Conservation (phyloP, 371 early-diverging fungal species). For the Parasitella parasitica region DNA sequence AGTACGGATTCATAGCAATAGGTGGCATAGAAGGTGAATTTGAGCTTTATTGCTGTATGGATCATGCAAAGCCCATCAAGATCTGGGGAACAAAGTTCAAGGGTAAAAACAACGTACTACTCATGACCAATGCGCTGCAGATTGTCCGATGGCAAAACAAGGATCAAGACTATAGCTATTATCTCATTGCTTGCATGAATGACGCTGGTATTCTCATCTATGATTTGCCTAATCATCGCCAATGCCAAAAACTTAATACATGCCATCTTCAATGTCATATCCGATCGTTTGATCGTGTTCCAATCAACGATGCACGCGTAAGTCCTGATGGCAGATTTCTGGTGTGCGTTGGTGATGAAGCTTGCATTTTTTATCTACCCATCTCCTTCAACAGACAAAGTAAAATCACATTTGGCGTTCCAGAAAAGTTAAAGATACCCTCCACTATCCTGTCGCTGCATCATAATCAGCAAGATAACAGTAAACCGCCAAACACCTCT, state of each 20-base stretch:
- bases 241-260: constrained; percentile 16
- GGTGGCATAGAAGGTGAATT: constrained; percentile 52
- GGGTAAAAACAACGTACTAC: constrained; percentile 36
- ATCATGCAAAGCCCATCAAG: constrained; percentile 29
- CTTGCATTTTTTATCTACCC: constrained; percentile 18
- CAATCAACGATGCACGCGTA: constrained; percentile 58
- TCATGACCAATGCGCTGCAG: constrained; percentile 57
- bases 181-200: constrained; percentile 46
- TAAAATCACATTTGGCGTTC: constrained; percentile 9
- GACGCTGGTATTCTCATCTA: constrained; percentile 51
- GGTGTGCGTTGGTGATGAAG: constrained; percentile 56
- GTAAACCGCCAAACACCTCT: neutral
- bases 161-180: constrained; percentile 10
- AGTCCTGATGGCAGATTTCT: constrained; percentile 51
- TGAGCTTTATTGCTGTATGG: constrained; percentile 52
- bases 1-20: constrained; percentile 58
- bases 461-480: neutral
- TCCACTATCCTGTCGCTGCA: neutral
- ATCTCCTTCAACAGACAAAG: constrained; percentile 14
- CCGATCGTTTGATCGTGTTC: constrained; percentile 42
- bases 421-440: constrained; percentile 10
- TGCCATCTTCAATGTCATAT: constrained; percentile 33
- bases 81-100: constrained; percentile 43
- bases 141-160: constrained; percentile 52
- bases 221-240: constrained; percentile 37